Evolutionary conservation across 2,329 filamentous ascomycete species (phyloP), one percentile per base, ranked within the genome.

Genomic region (Colletotrichum viniferum): DNA sequence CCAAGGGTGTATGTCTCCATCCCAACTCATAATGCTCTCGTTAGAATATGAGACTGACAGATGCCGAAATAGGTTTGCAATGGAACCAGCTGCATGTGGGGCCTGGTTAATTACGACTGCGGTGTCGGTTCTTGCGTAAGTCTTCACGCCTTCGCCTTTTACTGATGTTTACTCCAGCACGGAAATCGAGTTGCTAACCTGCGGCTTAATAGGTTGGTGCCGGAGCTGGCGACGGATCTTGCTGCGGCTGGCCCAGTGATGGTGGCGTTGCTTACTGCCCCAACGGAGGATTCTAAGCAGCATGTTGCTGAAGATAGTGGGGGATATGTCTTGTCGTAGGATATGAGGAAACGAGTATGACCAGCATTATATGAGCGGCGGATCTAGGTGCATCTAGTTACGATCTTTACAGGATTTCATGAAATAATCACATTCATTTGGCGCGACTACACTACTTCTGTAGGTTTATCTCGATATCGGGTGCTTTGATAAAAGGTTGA

Each of bases 401-500:
- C 43, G 43, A 52, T 52, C 43, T 52, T 52, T 52, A 52, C n/a
- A 52, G n/a, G 43, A 21, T 13, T 52, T 13, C 43, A 52, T 2
- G 43, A 52, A 52, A 52, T 52, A 52, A 52, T 21, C 43, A 52
- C 43, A 52, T 52, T 52, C 43, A 13, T 52, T 52, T 52, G 43
- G 12, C n/a, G 7, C 43, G 12, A 52, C n/a, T 24, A 7, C 10
- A 7, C 43, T 7, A 48, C 9, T 48, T n/a, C 18, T 52, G n/a
- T 52, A 21, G 3, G 10, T 21, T 21, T 2, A n/a, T 43, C 38
- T 48, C 18, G 38, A n/a, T 48, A n/a, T n/a, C 38, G 0, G 18
- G 38, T 48, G 38, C 0, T 12, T n/a, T 7, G 38, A 48, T 6
- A 3, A n/a, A 48, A 12, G 9, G 0, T n/a, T 12, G n/a, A 2